phyloP scores from a whole-genome alignment of 352 stramenopile species.

The Globisporangium recalcitrans region DNA sequence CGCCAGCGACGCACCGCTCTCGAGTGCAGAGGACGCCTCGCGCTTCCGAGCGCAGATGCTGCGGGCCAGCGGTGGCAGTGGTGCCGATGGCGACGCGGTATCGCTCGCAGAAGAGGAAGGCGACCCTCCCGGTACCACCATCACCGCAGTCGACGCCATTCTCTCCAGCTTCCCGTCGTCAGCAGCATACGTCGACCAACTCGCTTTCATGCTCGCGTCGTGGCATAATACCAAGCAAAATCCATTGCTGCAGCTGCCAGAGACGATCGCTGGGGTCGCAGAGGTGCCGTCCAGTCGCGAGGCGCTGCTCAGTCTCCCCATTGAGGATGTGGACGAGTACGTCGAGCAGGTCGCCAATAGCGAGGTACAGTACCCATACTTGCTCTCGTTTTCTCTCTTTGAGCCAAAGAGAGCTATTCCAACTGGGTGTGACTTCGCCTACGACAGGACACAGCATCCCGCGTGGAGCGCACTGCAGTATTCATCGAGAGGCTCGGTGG shows the following conservation, averaged over 20 bases:
- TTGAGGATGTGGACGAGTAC: conserved; percentile 20
- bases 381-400: background rate
- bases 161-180: conserved; percentile 19
- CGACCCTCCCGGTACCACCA: too few relatives aligned
- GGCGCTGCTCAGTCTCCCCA: conserved; percentile 23
- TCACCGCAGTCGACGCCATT: background rate
- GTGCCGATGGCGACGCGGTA: background rate
- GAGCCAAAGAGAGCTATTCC: background rate
- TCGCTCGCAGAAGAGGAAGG: background rate
- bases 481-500: conserved; percentile 43
- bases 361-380: background rate
- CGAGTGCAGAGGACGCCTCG: conserved; percentile 26
- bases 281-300: conserved; percentile 28
- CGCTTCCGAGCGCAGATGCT: conserved; percentile 44
- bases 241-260: conserved; percentile 23
- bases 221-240: conserved; percentile 35
- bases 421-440: too few relatives aligned
- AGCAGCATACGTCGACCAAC: conserved; percentile 33
- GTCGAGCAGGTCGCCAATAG: conserved; percentile 3
- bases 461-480: conserved; percentile 7
- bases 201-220: conserved; percentile 31
- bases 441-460: conserved; percentile 6
- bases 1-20: conserved; percentile 19
- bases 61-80: background rate
- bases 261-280: conserved; percentile 32